A percentile compares a stretch with the other conserved stretches of the same genome.
Conservation (phyloP, 805 yeast species). For the Pichia californica region DNA sequence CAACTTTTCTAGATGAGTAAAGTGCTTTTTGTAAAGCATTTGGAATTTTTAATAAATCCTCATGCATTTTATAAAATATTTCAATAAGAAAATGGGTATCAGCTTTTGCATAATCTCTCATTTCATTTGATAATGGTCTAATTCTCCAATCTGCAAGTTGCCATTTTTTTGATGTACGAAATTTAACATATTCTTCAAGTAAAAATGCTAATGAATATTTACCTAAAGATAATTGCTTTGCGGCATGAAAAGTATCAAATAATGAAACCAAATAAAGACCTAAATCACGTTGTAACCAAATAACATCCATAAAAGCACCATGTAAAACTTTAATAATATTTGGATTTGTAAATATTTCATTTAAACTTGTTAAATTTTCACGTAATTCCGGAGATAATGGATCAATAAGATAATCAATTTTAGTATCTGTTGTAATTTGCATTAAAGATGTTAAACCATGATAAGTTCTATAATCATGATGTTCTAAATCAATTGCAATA, state of each 20-base stretch:
- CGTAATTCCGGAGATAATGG: conserved; percentile 60
- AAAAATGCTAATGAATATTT: conserved; percentile 79
- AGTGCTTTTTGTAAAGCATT: conserved; percentile 52
- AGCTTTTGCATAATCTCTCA: conserved; percentile 84
- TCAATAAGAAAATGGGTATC: conserved; percentile 89
- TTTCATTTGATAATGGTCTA: conserved; percentile 70
- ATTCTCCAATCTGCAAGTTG: conserved; percentile 96
- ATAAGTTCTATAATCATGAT: conserved; percentile 86
- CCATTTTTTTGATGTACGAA: conserved; percentile 87
- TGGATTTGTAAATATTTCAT: conserved; percentile 77
- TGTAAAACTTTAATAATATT: conserved; percentile 80
- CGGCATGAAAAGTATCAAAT: conserved; percentile 91
- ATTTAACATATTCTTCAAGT: conserved; percentile 71
- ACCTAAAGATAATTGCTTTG: conserved; percentile 71
- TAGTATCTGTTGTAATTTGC: conserved; percentile 75
- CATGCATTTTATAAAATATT: conserved; percentile 69
- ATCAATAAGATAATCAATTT: conserved; percentile 75
- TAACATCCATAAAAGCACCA: conserved; percentile 95
- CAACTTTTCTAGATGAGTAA: conserved; percentile 70
- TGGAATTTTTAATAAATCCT: conserved; percentile 46
- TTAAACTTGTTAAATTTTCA: conserved; percentile 60
- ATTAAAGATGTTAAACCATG: conserved; percentile 86
- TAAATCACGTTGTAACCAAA: conserved; percentile 93
- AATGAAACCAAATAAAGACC: conserved; percentile 85
- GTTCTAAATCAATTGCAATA: conserved; percentile 92